These are phyloP conservation scores for Salix dunnii DNA, from an alignment of 345 rosid genomes.

Conservation along the genomic window DNA sequence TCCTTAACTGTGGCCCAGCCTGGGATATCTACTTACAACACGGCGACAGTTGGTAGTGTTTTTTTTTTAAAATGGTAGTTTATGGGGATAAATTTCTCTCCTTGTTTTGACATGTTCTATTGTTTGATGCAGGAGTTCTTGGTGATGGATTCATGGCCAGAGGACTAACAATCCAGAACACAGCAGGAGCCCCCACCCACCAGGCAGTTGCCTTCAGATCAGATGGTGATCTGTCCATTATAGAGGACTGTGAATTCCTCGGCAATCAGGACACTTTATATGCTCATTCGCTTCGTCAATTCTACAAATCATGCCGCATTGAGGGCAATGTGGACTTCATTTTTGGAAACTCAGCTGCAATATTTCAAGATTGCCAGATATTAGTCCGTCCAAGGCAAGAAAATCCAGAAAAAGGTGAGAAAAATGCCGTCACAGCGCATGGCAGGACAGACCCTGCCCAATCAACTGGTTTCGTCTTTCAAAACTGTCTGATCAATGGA, in stretches of 20 bases:
- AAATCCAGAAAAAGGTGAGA: conserved; percentile 74
- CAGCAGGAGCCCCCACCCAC: conserved; percentile 79
- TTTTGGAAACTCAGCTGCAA: conserved; percentile 78
- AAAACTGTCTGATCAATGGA: conserved; percentile 67
- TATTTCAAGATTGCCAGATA: conserved; percentile 68
- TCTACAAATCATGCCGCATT: conserved; percentile 69
- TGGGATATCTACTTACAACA: conserved; percentile 65
- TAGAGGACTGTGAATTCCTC: conserved; percentile 79
- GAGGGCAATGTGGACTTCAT: conserved; percentile 93
- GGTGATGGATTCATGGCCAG: conserved; percentile 98
- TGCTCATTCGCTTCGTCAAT: conserved; percentile 82
- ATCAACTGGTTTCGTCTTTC: conserved; percentile 67
- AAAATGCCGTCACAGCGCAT: conserved; percentile 73
- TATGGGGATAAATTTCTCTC: background rate
- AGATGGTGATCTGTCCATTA: conserved; percentile 69
- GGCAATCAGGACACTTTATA: conserved; percentile 94
- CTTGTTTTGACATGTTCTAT: background rate
- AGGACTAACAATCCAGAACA: conserved; percentile 69
- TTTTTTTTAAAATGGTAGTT: no score
- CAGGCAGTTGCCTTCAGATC: conserved; percentile 95
- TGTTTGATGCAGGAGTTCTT: conserved; percentile 49
- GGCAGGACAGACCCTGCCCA: conserved; percentile 86
- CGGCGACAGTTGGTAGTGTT: conserved; percentile 77
- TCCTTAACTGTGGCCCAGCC: conserved; percentile 47
- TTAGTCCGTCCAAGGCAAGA: conserved; percentile 58